Evolutionary conservation across 176 grass and related monocot genomes (phyloP), one percentile per base, ranked within the genome.

Genomic region (Avena atlantica): DNA sequence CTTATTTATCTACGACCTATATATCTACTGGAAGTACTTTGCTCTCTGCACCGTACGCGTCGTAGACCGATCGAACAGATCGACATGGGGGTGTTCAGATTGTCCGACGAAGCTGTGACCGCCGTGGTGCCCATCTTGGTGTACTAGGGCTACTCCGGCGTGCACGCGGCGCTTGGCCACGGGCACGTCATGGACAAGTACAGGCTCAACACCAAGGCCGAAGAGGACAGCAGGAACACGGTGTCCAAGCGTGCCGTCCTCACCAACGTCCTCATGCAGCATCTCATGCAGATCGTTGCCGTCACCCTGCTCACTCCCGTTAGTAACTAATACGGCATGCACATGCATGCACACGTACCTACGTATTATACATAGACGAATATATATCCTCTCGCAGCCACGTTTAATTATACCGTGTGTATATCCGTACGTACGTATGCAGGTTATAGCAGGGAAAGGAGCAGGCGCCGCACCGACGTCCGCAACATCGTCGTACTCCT

Each of bases 131-230:
- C 90, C 17, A 91, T 91, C 45, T 4, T 75, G 14, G 86, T 88
- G 25, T 91, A 91, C 74, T 91, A 86, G 86, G 81, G 70, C 11
- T 91, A 88, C 74, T 85, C 86, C 10, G 90, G 51, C 61, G 1
- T 91, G 21, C 88, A 85, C 52, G 8, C 82, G 55, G 70, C 84
- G 11, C 82, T 88, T 7, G 66, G 66, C n/a, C 56, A 69, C 2
- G 40, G 76, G 42, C 51, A 37, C 6, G 65, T 69, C 2, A 8
- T 91, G 29, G 90, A 86, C 37, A 74, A 81, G 64, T 92, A 86
- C 80, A 68, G 90, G 79, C 51, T 92, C 24, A 87, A 89, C 77
- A 11, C 90, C 8, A 87, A 79, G 53, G 63, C 58, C 0, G 87
- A 89, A 17, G 87, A 89, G 85, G 48, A 82, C 19, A 84, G 45